Evolutionary conservation across 331 rosid species (phyloP).

Genomic region (Quercus tomentella): DNA sequence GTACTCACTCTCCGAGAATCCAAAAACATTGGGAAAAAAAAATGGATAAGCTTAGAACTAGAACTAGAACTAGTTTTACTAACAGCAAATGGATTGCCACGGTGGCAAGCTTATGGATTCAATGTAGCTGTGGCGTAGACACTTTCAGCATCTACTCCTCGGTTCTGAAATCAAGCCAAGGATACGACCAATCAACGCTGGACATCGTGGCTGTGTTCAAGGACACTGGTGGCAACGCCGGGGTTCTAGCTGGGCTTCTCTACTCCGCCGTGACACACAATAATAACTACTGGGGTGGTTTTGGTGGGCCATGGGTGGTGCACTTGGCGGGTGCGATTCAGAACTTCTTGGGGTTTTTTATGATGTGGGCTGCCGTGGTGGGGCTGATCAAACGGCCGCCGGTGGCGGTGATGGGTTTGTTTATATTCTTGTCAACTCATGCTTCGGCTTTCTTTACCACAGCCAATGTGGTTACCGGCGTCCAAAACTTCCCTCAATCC

Average conservation of each 20-base stretch:
- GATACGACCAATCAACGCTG: conserved; percentile 83
- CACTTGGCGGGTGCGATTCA: conserved; percentile 60
- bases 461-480: conserved; percentile 65
- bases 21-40: too few relatives aligned
- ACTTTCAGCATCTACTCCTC: conserved; percentile 88
- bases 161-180: conserved; percentile 62
- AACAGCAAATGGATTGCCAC: conserved; percentile 6
- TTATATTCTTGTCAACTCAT: conserved; percentile 60
- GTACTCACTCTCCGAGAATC: too few relatives aligned
- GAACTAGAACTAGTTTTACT: too few relatives aligned
- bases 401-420: conserved; percentile 63
- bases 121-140: conserved; percentile 75
- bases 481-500: conserved; percentile 57
- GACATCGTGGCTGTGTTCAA: conserved; percentile 91
- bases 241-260: conserved; percentile 77
- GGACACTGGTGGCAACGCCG: conserved; percentile 86
- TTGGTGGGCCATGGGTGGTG: conserved; percentile 78
- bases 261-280: conserved; percentile 58
- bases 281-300: background rate
- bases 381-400: conserved; percentile 63
- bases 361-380: conserved; percentile 72
- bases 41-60: too few relatives aligned
- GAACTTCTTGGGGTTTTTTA: conserved; percentile 58
- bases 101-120: conserved; percentile 77
- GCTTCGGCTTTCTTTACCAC: conserved; percentile 75